Percentiles rank a stretch among this genome's conserved stretches.
phyloP scores from a whole-genome alignment of 192 early-diverging fungal species.

The Podila minutissima region DNA sequence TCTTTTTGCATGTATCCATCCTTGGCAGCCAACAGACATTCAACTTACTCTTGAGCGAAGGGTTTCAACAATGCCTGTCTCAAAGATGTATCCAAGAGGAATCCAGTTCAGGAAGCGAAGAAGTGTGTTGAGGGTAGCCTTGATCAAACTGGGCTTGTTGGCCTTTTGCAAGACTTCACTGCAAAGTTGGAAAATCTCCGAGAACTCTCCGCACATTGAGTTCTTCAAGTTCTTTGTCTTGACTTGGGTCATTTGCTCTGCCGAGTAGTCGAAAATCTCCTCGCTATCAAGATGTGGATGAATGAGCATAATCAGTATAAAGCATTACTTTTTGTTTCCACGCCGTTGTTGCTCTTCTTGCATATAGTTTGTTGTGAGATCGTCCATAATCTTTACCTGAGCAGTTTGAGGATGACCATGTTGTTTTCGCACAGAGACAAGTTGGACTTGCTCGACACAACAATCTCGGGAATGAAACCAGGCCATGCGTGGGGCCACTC shows the following conservation, averaged over 20 bases:
- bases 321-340: too few relatives aligned
- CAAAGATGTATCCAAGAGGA: slow-evolving; percentile 97
- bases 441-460: slow-evolving; percentile 92
- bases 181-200: slow-evolving; percentile 95
- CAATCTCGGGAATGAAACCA: slow-evolving; percentile 97
- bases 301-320: too few relatives aligned
- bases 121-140: slow-evolving; percentile 94
- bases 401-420: slow-evolving; percentile 98
- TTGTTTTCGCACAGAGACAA: slow-evolving; percentile 98
- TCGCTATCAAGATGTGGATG: slow-evolving; percentile 68
- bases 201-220: slow-evolving; percentile 95
- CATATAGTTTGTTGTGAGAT: too few relatives aligned
- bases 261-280: slow-evolving; percentile 99
- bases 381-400: slow-evolving; percentile 69
- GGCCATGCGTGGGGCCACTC: slow-evolving; percentile 99
- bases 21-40: not conserved
- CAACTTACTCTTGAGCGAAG: slow-evolving; percentile 78
- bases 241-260: slow-evolving; percentile 97
- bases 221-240: slow-evolving; percentile 95
- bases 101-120: slow-evolving; percentile 98
- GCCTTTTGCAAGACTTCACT: slow-evolving; percentile 94
- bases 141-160: slow-evolving; percentile 87
- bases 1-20: not conserved
- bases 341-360: too few relatives aligned
- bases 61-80: slow-evolving; percentile 89